A percentile compares a stretch with the other conserved stretches of the same genome.
Conservation (phyloP, 148 eudicot species). For the Talinum fruticosum region DNA sequence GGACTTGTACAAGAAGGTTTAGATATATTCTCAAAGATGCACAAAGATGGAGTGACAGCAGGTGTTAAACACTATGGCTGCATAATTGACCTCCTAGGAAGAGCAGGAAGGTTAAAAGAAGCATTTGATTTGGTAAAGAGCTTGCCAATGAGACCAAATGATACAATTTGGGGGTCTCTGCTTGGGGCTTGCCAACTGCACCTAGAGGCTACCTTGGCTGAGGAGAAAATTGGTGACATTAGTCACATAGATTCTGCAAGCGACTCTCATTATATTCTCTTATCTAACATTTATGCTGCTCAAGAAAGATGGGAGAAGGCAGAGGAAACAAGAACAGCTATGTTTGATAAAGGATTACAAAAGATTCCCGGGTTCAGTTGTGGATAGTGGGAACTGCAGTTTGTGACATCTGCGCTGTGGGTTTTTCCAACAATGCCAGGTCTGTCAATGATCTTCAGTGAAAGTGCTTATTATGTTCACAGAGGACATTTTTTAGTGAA, state of each 20-base stretch:
- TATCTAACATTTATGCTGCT: constrained; percentile 68
- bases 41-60: constrained; percentile 40
- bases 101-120: constrained; percentile 55
- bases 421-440: neutral
- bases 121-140: constrained; percentile 50
- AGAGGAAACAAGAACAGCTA: constrained; percentile 39
- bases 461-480: neutral
- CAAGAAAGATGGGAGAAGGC: constrained; percentile 62
- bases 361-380: constrained; percentile 50
- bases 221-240: constrained; percentile 37
- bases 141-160: constrained; percentile 57
- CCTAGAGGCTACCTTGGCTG: constrained; percentile 34
- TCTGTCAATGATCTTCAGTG: neutral
- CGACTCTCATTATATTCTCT: constrained; percentile 44
- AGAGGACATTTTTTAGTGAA: neutral
- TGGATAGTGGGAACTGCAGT: neutral
- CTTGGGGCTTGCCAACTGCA: constrained; percentile 65
- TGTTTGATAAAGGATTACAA: constrained; percentile 34
- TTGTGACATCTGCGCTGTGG: neutral
- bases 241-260: constrained; percentile 22
- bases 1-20: constrained; percentile 60
- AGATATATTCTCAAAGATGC: constrained; percentile 47
- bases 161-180: constrained; percentile 56
- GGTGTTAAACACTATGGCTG: constrained; percentile 64
- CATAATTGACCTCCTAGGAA: constrained; percentile 58